phyloP scores from a whole-genome alignment of 257 asterid species.

The Capsicum chinense region DNA sequence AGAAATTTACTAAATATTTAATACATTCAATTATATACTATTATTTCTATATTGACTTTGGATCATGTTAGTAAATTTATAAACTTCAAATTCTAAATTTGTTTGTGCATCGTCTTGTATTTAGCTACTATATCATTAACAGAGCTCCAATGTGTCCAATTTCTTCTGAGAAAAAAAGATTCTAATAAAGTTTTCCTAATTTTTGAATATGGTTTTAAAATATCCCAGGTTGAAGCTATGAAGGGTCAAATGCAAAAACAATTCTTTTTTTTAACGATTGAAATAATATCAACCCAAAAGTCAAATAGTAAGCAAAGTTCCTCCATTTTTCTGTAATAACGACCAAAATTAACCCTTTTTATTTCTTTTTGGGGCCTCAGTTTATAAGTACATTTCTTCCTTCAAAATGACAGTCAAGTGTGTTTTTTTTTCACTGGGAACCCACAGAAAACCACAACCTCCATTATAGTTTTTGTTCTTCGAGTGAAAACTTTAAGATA shows the following conservation, averaged over 20 bases:
- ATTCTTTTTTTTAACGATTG: neutral
- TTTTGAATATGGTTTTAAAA: no score
- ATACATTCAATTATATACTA: neutral
- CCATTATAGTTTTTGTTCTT: no score
- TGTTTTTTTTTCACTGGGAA: no score
- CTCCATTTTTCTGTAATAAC: neutral
- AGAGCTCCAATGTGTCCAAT: neutral
- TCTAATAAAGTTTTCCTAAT: neutral
- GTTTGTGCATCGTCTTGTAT: neutral
- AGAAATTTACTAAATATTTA: neutral
- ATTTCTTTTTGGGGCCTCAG: conserved; percentile 26
- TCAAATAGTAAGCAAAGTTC: neutral
- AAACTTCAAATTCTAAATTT: neutral
- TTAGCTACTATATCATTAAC: neutral
- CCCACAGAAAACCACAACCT: no score
- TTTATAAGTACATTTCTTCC: conserved; percentile 31
- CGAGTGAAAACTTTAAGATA: no score
- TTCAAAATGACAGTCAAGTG: conserved; percentile 33
- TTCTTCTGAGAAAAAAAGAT: no score
- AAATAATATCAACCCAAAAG: neutral
- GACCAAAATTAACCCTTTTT: neutral
- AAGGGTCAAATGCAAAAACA: neutral
- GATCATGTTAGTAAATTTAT: no score
- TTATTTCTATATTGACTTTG: neutral
- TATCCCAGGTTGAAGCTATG: neutral